phyloP scores from a whole-genome alignment of 352 stramenopile genomes.

The Aphanomyces stellatus region DNA sequence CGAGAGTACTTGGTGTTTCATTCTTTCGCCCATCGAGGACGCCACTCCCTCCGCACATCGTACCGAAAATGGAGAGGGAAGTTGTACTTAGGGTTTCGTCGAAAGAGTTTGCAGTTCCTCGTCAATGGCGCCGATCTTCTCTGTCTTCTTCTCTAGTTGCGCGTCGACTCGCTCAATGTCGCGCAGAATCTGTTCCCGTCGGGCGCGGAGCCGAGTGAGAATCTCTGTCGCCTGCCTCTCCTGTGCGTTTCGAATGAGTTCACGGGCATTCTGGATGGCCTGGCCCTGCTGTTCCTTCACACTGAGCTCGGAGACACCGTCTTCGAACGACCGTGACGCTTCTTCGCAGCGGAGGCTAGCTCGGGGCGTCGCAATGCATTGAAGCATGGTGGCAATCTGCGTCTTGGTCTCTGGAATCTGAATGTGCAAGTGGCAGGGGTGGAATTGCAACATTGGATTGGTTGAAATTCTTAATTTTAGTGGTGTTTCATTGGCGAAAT shows the following conservation, averaged over 20 bases:
- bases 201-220: not conserved
- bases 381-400: not conserved
- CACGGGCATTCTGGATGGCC: not conserved
- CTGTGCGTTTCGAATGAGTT: not conserved
- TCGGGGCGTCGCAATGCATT: not conserved
- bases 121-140: not conserved
- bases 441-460: not conserved
- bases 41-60: too few relatives aligned
- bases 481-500: not conserved
- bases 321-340: conserved; percentile 1
- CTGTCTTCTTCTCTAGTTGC: not conserved
- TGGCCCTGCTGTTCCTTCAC: not conserved
- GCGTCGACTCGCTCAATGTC: not conserved
- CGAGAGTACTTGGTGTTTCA: too few relatives aligned
- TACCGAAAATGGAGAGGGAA: too few relatives aligned
- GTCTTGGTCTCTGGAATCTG: not conserved
- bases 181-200: not conserved
- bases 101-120: not conserved
- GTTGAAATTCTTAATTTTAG: not conserved
- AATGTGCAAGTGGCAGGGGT: too few relatives aligned
- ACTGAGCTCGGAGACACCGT: not conserved
- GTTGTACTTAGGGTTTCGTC: not conserved
- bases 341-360: not conserved
- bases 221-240: not conserved
- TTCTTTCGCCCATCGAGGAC: too few relatives aligned